Base-by-base conservation (phyloP, 345 rosid species). In the Populus euphratica region DNA sequence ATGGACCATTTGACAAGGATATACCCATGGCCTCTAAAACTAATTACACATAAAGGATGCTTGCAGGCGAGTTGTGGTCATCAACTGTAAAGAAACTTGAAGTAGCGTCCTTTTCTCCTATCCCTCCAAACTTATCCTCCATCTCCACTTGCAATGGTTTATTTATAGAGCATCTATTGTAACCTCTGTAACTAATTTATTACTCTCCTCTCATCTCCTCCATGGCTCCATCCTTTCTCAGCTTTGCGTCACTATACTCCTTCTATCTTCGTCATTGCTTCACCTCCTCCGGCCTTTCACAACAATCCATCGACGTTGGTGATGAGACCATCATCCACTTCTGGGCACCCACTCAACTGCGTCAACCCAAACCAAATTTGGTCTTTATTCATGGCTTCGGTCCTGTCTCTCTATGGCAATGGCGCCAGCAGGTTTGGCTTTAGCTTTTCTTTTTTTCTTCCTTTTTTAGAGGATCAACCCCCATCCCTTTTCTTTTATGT, bases 331-430 rank as follows among this genome's bases (percentile, higher is more conserved):
- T 88, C 31, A 61, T 94, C 81, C 91, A 89, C 54, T 86, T 90
- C 77, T 94, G 98, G 98, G 91, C 33, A 5, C 49, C 47, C 39
- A 9, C 44, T 69, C 47, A 33, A 49, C n/a, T 21, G 25, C 21
- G n/a, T 25, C 41, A 47, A 47, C 0, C 39, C 18, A 89, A 87
- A 72, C 89, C 92, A 0, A 77, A 85, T 20, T 67, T 95, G n/a
- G 76, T 95, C 49, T 85, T 95, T 44, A 82, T 95, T 78, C 99
- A 95, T 49, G 99, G 98, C 65, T 95, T 95, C 73, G 99, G 99
- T 1, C 98, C 98, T 10, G 69, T 76, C 17, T 84, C 94, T 21
- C 76, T 90, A 70, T 93, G 94, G 94, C 94, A 91, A 78, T 94
- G 98, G 98, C 87, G 93, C 38, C 77, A 73, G 41, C 94, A 92